Evolutionary conservation across 1,284 basidiomycete species (phyloP), one percentile per base, ranked within the genome.

Genomic region (Dichomitus squalens): DNA sequence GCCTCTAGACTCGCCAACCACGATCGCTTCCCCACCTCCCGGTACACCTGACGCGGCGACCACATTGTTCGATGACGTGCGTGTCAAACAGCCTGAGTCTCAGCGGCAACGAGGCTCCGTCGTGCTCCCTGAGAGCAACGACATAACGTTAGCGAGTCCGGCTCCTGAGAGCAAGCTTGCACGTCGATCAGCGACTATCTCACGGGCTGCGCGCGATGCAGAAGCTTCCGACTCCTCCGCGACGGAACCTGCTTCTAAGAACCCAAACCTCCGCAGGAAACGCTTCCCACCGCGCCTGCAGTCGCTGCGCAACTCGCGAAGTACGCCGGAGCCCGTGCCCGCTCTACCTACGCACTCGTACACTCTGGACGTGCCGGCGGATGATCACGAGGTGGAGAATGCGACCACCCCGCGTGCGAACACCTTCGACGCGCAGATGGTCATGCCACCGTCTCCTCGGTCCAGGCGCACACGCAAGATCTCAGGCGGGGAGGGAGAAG

Each of bases 341-440:
- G 49, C 64, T 7, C 64, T 66, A 40, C 69, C 73, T 52, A 73
- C 64, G 3, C 77, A 75, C 50, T 76, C 73, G 12, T 70, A 86
- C 27, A 75, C 72, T 6, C 81, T 83, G 0, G 83, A 85, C 41
- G 82, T 79, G 75, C 76, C 79, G 35, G 78, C 79, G n/a, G 71
- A 73, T 33, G 85, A 88, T 25, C 46, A 68, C 43, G 84, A 84
- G 11, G 71, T 72, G 31, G 85, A 88, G 33, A 49, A 68, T 43
- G 64, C 75, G 12, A 73, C 74, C 46, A 90, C 88, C 7, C 88
- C 88, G 2, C 82, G 75, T 52, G 82, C 80, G 31, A 67, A 75
- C 16, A 75, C 67, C 11, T 87, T 88, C 64, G 76, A 78, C 35
- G 64, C 65, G 53, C 58, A 65, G 12, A 68, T 70, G 33, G 61